A percentile compares a stretch with the other conserved stretches of the same genome.
Evolutionary conservation across 352 stramenopile genomes (phyloP).

Genomic region (Detonula confervacea): DNA sequence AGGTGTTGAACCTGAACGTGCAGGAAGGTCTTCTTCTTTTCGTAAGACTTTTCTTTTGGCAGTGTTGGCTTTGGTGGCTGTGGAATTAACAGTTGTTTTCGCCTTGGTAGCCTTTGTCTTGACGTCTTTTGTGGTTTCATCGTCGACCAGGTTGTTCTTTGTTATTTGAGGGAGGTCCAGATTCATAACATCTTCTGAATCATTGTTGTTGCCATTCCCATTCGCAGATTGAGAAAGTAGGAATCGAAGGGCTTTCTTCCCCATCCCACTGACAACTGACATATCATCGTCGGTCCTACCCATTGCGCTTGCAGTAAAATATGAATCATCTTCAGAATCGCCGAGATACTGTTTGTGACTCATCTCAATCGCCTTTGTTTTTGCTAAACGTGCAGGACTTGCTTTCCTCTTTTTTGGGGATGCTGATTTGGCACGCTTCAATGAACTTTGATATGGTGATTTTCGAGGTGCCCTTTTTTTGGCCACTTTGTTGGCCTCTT

Average conservation of each 20-base stretch:
- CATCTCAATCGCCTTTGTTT: no score
- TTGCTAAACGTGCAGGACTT: no score
- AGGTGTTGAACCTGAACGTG: not conserved
- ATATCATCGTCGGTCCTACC: constrained; percentile 12
- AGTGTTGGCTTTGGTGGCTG: not conserved
- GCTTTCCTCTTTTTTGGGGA: not conserved
- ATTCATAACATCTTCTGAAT: not conserved
- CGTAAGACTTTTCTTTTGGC: not conserved
- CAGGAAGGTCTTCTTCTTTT: not conserved
- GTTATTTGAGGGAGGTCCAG: no score
- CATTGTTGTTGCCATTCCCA: not conserved
- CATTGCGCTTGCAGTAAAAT: no score
- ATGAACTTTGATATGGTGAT: not conserved
- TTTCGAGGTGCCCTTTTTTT: not conserved
- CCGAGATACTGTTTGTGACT: no score
- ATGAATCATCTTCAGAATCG: no score
- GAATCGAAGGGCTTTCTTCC: constrained; percentile 20
- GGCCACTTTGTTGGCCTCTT: not conserved
- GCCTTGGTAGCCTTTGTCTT: no score
- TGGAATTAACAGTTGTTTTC: no score
- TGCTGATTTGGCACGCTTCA: not conserved
- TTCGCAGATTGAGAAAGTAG: constrained; percentile 10
- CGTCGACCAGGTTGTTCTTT: no score
- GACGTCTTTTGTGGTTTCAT: no score
- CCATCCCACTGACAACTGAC: constrained; percentile 23